Conservation (phyloP, 1,284 basidiomycete genomes). For the Puccinia triticina region DNA sequence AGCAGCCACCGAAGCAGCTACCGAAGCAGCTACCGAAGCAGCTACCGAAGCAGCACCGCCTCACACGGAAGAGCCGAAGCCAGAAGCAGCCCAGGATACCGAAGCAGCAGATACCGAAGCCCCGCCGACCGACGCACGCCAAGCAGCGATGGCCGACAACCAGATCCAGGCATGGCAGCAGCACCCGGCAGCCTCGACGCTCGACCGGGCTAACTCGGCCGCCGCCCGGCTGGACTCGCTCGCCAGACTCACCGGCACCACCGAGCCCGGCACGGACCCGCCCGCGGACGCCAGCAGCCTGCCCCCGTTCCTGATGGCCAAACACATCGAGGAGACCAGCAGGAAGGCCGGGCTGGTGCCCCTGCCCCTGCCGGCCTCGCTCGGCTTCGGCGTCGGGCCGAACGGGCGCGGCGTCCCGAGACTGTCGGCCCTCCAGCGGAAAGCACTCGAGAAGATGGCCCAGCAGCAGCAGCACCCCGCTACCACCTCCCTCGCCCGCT, state of each 20-base stretch:
- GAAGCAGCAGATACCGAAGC: no score
- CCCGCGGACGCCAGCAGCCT: conserved; percentile 12
- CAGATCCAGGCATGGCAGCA: conserved; percentile 32
- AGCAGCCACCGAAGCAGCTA: no score
- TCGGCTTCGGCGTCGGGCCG: conserved; percentile 45
- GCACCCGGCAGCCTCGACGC: not conserved
- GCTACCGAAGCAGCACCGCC: no score
- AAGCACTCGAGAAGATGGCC: conserved; percentile 46
- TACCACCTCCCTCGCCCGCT: conserved; percentile 33
- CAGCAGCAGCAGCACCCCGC: not conserved
- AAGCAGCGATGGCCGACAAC: not conserved
- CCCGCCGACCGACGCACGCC: not conserved
- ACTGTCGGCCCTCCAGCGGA: conserved; percentile 45
- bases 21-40: no score
- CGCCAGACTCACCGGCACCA: conserved; percentile 38
- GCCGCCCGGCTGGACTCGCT: conserved; percentile 46
- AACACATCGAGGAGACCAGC: conserved; percentile 39
- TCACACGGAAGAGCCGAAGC: not conserved
- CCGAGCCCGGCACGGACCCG: no score
- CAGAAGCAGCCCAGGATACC: not conserved
- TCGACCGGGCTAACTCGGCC: conserved; percentile 47
- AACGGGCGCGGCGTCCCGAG: conserved; percentile 44
- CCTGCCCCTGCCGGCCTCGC: conserved; percentile 8
- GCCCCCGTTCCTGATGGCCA: conserved; percentile 37
- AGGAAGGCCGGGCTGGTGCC: conserved; percentile 30